phyloP scores from a whole-genome alignment of 108 stramenopile genomes.

The Skeletonema grethae region DNA sequence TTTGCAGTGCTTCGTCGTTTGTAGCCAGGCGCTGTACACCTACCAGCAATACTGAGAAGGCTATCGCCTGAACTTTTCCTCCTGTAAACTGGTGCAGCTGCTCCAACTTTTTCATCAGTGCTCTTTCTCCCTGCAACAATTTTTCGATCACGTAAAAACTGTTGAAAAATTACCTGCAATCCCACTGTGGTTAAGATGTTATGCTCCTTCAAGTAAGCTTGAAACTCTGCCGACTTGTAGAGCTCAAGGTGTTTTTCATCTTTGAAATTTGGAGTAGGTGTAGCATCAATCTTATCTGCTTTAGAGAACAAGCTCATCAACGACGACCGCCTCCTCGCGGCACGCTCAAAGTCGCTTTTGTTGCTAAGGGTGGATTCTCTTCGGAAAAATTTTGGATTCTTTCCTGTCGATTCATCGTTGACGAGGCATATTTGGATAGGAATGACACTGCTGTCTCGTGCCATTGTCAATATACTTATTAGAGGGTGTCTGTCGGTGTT shows the following conservation, averaged over 20 bases:
- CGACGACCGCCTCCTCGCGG: neutral
- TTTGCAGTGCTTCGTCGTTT: neutral
- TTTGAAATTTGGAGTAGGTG: neutral
- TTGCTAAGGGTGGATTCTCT: neutral
- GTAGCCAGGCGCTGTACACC: neutral
- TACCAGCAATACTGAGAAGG: neutral
- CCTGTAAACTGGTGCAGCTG: neutral
- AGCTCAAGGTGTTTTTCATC: neutral
- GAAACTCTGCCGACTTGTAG: neutral
- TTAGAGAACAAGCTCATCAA: neutral
- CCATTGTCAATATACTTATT: neutral
- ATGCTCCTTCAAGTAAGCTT: neutral
- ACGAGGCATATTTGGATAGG: neutral
- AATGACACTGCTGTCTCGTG: neutral
- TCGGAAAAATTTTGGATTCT: neutral
- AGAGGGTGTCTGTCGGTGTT: too few species aligned
- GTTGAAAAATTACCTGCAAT: neutral
- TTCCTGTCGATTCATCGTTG: neutral
- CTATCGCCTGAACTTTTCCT: neutral
- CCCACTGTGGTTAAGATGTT: neutral
- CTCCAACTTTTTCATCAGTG: neutral
- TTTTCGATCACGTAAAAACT: neutral
- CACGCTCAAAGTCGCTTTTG: neutral
- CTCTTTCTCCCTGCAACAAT: neutral
- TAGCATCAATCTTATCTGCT: neutral